Conservation (phyloP, 495 filamentous ascomycete genomes). For the Penicillium roqueforti region DNA sequence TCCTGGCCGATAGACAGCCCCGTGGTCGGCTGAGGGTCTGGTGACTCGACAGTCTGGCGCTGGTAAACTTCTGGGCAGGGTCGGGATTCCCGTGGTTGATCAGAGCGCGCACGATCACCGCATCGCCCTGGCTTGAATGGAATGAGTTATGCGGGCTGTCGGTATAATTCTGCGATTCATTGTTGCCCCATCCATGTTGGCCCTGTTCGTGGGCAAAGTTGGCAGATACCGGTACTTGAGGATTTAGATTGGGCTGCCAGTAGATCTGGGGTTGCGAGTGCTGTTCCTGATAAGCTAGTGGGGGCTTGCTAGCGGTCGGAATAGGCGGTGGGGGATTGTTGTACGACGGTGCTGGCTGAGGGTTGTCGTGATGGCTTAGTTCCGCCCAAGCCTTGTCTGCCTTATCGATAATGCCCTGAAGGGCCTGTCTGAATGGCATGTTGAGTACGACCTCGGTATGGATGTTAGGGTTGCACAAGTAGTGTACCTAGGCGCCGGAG, state of each 20-base stretch:
- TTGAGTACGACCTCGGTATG: slow-evolving; percentile 18
- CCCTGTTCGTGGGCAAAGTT: slow-evolving; percentile 26
- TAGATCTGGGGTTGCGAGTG: slow-evolving; percentile 27
- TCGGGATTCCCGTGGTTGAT: slow-evolving; percentile 27
- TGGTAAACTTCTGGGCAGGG: slow-evolving; percentile 25
- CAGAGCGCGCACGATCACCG: slow-evolving; percentile 26
- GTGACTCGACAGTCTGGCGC: slow-evolving; percentile 24
- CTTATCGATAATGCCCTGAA: slow-evolving; percentile 26
- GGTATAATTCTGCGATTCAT: slow-evolving; percentile 28
- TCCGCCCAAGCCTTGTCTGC: slow-evolving; percentile 27
- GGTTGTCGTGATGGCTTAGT: slow-evolving; percentile 16
- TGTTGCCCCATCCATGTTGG: slow-evolving; percentile 30
- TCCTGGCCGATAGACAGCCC: slow-evolving; percentile 28
- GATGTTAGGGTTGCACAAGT: slow-evolving; percentile 13
- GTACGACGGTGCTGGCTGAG: slow-evolving; percentile 14
- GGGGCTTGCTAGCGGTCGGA: slow-evolving; percentile 27
- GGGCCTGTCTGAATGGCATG: slow-evolving; percentile 28
- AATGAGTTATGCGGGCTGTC: slow-evolving; percentile 28
- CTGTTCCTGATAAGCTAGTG: slow-evolving; percentile 22
- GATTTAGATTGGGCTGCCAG: slow-evolving; percentile 26
- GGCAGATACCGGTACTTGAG: slow-evolving; percentile 22
- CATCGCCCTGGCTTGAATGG: slow-evolving; percentile 28
- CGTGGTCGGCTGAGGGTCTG: slow-evolving; percentile 25
- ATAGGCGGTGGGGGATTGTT: slow-evolving; percentile 25
- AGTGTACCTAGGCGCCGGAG: slow-evolving; percentile 2